Evolutionary conservation across 169 alveolate genomes (phyloP).

Genomic region (Perkinsus chesapeaki): DNA sequence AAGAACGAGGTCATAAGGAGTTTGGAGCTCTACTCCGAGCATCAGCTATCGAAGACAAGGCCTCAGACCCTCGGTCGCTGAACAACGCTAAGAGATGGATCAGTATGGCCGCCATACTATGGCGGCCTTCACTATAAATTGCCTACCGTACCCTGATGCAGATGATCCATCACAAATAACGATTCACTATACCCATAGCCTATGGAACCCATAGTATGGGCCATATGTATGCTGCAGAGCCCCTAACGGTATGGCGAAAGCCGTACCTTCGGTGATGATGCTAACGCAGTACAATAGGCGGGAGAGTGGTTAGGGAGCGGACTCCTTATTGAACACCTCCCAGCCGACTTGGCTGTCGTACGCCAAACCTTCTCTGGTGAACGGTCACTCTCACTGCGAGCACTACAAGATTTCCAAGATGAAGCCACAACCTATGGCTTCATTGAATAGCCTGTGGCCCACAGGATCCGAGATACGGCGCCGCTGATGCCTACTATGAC

Average conservation of each 20-base stretch:
- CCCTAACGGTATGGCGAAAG: background rate
- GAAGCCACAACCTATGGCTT: background rate
- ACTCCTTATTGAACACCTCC: background rate
- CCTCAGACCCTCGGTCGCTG: background rate
- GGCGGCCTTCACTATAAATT: background rate
- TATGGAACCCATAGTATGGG: too few relatives aligned
- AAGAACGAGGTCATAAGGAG: background rate
- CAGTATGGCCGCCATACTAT: background rate
- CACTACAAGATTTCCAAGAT: background rate
- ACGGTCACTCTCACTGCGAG: background rate
- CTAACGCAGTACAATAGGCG: background rate
- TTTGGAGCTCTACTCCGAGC: background rate
- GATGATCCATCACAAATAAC: too few relatives aligned
- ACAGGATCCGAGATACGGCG: background rate
- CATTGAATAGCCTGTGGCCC: background rate
- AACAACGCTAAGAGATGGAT: background rate
- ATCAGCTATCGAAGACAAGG: background rate
- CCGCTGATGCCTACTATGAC: background rate
- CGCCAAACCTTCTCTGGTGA: background rate
- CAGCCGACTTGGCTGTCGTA: background rate
- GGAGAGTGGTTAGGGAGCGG: background rate
- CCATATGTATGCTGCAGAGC: background rate
- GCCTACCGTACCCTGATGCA: background rate
- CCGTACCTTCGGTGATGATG: background rate
- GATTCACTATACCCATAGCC: too few relatives aligned